Evolutionary conservation across 192 early-diverging fungal species (phyloP).

Genomic region (Backusella macrospora): DNA sequence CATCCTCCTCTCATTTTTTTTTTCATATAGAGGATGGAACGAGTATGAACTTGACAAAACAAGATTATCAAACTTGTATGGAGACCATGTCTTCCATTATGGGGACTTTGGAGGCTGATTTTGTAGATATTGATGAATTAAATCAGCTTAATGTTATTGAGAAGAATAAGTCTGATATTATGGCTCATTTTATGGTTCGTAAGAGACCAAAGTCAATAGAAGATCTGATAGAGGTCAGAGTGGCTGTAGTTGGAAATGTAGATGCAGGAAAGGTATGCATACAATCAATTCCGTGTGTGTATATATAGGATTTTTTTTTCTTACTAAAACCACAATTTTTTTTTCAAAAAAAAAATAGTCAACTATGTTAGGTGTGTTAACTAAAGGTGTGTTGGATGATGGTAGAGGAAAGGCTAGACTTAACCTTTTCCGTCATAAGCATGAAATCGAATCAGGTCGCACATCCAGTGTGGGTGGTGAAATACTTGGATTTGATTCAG

Average conservation of each 20-base stretch:
- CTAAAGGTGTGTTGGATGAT: constrained; percentile 89
- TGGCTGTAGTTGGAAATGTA: constrained; percentile 92
- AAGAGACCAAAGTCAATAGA: constrained; percentile 69
- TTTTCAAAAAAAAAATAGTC: constrained; percentile 42
- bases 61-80: constrained; percentile 49
- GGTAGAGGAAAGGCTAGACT: constrained; percentile 89
- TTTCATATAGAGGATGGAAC: constrained; percentile 64
- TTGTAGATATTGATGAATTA: constrained; percentile 52
- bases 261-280: constrained; percentile 70
- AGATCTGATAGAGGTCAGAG: constrained; percentile 81
- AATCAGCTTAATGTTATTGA: constrained; percentile 16
- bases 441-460: constrained; percentile 88
- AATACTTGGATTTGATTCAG: constrained; percentile 85
- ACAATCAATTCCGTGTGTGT: background rate
- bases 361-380: constrained; percentile 88
- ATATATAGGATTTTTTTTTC: background rate
- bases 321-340: background rate
- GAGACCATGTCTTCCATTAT: constrained; percentile 46
- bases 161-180: constrained; percentile 29
- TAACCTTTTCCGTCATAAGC: constrained; percentile 88
- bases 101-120: constrained; percentile 46
- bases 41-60: constrained; percentile 64
- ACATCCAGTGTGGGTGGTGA: constrained; percentile 90
- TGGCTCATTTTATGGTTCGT: constrained; percentile 70
- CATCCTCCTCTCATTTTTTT: no score